A percentile compares a stretch with the other conserved stretches of the same genome.
Evolutionary conservation across 2,329 filamentous ascomycete species (phyloP).

Genomic region (Ophiostoma triangulosporum): DNA sequence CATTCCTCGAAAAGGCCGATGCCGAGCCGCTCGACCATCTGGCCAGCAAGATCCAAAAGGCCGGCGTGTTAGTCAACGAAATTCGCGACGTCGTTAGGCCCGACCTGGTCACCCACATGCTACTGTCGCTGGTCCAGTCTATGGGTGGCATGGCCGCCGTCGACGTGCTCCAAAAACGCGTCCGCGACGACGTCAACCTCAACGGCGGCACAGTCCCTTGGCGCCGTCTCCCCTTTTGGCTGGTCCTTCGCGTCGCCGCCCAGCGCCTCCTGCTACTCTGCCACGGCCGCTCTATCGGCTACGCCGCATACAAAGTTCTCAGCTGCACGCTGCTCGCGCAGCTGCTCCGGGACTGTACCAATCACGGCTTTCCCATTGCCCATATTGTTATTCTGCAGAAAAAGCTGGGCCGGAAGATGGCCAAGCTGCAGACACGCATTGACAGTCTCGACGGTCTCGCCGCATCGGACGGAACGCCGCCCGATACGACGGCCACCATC

Average conservation of each 20-base stretch:
- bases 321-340: constrained; percentile 34
- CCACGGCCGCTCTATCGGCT: constrained; percentile 28
- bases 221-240: constrained; percentile 49
- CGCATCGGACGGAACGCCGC: no score
- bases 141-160: constrained; percentile 29
- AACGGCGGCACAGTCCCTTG: constrained; percentile 37
- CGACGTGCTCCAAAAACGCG: constrained; percentile 36
- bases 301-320: constrained; percentile 42
- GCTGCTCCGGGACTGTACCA: constrained; percentile 28
- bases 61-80: constrained; percentile 34
- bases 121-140: constrained; percentile 46
- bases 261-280: constrained; percentile 34
- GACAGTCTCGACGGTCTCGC: background rate
- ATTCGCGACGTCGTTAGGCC: constrained; percentile 44
- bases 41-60: constrained; percentile 37
- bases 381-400: constrained; percentile 26
- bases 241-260: constrained; percentile 44
- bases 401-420: constrained; percentile 44
- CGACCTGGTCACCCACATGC: constrained; percentile 41
- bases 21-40: constrained; percentile 29
- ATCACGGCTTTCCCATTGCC: constrained; percentile 14
- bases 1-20: constrained; percentile 43
- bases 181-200: constrained; percentile 49
- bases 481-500: constrained; percentile 12
- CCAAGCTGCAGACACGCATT: constrained; percentile 34